These are phyloP conservation scores for Monosporascus sp. DNA, from an alignment of 2,329 filamentous ascomycete genomes.

Conservation along the genomic window DNA sequence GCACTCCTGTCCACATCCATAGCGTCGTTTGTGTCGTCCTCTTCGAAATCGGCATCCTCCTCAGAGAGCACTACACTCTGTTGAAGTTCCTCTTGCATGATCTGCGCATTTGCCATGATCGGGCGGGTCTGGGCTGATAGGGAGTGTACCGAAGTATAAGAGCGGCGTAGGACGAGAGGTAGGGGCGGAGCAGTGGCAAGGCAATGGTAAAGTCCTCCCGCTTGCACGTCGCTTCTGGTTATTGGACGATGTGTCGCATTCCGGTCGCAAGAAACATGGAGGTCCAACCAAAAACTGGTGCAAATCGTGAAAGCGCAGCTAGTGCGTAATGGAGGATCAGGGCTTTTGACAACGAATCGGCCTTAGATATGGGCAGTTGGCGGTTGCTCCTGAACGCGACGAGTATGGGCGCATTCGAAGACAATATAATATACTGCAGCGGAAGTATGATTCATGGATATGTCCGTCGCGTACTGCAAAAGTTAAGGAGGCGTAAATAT, in stretches of 20 bases:
- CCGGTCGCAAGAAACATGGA: not conserved
- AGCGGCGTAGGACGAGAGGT: not conserved
- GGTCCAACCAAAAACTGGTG: not conserved
- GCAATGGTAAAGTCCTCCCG: not conserved
- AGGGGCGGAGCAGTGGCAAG: not conserved
- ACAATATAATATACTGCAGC: not conserved
- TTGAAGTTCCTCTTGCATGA: constrained; percentile 54
- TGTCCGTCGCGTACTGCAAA: not conserved
- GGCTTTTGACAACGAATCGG: not conserved
- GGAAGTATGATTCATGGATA: not conserved
- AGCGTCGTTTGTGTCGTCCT: constrained; percentile 28
- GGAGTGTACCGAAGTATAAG: not conserved
- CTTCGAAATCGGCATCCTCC: constrained; percentile 36
- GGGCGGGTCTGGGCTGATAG: not conserved
- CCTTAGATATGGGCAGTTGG: too few relatives aligned
- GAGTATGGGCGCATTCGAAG: not conserved
- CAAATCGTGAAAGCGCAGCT: not conserved
- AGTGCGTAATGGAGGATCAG: not conserved
- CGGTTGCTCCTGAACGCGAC: not conserved
- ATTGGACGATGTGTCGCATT: not conserved
- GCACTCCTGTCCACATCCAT: constrained; percentile 20
- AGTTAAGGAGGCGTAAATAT: not conserved
- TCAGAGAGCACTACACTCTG: constrained; percentile 50
- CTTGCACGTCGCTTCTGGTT: not conserved
- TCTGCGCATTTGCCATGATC: constrained; percentile 46